phyloP scores from a whole-genome alignment of 225 moss, liverwort and hornwort species.

The Physcomitrium patens region DNA sequence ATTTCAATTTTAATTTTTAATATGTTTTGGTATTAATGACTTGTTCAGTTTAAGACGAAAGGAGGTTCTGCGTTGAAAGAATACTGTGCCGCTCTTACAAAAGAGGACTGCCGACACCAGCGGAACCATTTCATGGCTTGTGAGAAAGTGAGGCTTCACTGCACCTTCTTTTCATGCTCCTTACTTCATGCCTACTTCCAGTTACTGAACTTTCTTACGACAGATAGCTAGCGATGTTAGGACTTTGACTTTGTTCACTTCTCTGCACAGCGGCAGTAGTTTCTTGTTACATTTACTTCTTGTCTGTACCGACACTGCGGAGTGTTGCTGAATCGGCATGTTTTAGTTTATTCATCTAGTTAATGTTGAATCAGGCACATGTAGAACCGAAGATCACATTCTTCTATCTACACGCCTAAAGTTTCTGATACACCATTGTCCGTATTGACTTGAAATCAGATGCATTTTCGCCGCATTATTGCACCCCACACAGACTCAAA shows the following conservation, averaged over 20 bases:
- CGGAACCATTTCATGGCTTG: slow-evolving; percentile 93
- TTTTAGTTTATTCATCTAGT: neutral
- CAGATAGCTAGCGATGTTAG: neutral
- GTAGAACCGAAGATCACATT: neutral
- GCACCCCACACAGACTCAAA: slow-evolving; percentile 95
- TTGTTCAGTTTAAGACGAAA: slow-evolving; percentile 92
- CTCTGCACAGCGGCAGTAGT: neutral
- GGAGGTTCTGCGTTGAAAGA: slow-evolving; percentile 97
- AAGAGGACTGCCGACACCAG: slow-evolving; percentile 96
- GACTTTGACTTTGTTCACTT: slow-evolving; percentile 1
- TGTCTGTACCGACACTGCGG: neutral
- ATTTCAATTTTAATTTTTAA: slow-evolving; percentile 1
- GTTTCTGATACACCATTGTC: slow-evolving; percentile 5
- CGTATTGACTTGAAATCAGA: slow-evolving; percentile 50
- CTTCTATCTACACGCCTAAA: neutral
- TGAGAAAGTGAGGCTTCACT: slow-evolving; percentile 70
- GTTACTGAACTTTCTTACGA: neutral
- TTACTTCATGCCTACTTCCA: too few relatives aligned
- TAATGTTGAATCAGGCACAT: slow-evolving; percentile 10
- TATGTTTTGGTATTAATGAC: slow-evolving; percentile 1
- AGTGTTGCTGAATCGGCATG: neutral
- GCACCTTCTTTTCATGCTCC: neutral
- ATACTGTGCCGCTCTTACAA: slow-evolving; percentile 92
- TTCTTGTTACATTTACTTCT: slow-evolving; percentile 2
- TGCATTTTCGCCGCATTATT: slow-evolving; percentile 97